phyloP scores from a whole-genome alignment of 257 asterid species.

The Solanum microdontum region DNA sequence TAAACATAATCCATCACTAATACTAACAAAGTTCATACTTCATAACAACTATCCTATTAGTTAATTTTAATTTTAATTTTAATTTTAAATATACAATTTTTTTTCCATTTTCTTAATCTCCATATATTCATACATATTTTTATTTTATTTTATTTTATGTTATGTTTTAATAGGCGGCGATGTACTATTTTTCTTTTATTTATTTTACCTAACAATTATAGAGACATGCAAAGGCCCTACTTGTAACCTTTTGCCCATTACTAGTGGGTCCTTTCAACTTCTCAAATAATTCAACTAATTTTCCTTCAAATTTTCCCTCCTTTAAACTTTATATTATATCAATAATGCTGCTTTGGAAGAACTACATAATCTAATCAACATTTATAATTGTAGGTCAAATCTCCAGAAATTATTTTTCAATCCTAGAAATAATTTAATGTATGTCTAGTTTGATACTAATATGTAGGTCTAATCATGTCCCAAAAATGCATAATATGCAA shows the following conservation, averaged over 20 bases:
- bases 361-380: not conserved
- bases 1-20: no score
- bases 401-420: not conserved
- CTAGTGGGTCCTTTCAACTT: not conserved
- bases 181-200: not conserved
- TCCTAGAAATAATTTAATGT: not conserved
- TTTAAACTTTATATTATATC: not conserved
- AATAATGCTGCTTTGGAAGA: not conserved
- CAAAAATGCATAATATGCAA: not conserved
- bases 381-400: not conserved
- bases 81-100: no score
- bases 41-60: no score
- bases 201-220: not conserved
- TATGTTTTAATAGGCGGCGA: not conserved
- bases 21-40: no score
- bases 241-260: slow-evolving; percentile 16
- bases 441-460: not conserved
- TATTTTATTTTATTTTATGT: no score
- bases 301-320: not conserved
- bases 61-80: no score
- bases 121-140: no score
- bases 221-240: slow-evolving; percentile 16
- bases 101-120: no score
- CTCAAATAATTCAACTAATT: slow-evolving; percentile 4
- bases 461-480: not conserved